phyloP scores from a whole-genome alignment of 495 filamentous ascomycete species.

The Talaromyces borbonicus region DNA sequence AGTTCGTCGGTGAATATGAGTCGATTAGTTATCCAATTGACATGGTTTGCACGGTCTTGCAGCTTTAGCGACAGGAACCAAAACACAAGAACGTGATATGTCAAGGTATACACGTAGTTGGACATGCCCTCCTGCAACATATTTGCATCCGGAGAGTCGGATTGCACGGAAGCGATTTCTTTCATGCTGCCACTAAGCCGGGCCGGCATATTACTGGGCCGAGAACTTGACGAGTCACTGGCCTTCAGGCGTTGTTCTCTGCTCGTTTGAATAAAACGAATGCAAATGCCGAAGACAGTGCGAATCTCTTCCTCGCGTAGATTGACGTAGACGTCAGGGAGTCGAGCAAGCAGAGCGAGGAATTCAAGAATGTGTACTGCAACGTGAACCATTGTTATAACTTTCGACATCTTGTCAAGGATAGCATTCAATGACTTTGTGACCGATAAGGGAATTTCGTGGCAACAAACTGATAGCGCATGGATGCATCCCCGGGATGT shows the following conservation, averaged over 20 bases:
- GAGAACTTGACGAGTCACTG: constrained; percentile 21
- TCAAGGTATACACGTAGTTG: constrained; percentile 85
- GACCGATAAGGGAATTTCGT: constrained; percentile 78
- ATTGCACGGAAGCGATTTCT: constrained; percentile 24
- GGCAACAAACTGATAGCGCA: constrained; percentile 84
- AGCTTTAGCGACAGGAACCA: constrained; percentile 90
- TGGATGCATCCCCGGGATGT: constrained; percentile 89
- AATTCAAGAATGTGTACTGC: constrained; percentile 95
- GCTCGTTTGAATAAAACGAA: constrained; percentile 76
- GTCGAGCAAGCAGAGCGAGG: constrained; percentile 70
- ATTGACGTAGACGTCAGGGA: constrained; percentile 78
- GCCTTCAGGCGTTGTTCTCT: constrained; percentile 43
- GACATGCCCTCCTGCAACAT: constrained; percentile 35
- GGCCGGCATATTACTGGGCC: constrained; percentile 18
- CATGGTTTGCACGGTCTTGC: constrained; percentile 69
- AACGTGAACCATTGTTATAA: constrained; percentile 84
- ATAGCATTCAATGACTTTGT: constrained; percentile 74
- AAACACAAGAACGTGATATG: constrained; percentile 91
- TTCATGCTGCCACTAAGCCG: constrained; percentile 34
- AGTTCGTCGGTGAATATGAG: constrained; percentile 63
- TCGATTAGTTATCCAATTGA: constrained; percentile 86
- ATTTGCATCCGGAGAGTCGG: constrained; percentile 17
- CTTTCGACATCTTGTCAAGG: constrained; percentile 83
- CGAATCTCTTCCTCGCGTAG: constrained; percentile 81
- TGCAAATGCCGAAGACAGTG: constrained; percentile 88